Conservation (phyloP, 495 filamentous ascomycete genomes). For the Aspergillus egyptiacus region DNA sequence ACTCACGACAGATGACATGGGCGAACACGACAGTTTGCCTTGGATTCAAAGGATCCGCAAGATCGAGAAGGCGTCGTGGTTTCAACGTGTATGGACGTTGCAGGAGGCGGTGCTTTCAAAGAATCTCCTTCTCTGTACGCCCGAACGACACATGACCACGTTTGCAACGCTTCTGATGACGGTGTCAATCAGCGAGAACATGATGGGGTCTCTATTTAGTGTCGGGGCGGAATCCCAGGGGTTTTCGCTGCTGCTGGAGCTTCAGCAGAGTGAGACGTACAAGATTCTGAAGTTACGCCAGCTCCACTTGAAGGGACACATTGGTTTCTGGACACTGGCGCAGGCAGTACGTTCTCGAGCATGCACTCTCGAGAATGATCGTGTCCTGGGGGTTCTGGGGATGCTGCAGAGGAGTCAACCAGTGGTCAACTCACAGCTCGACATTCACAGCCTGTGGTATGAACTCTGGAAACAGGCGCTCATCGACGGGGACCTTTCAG, state of each 20-base stretch:
- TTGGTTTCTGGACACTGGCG: background rate
- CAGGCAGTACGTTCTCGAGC: background rate
- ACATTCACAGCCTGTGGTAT: background rate
- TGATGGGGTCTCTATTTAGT: too few species aligned
- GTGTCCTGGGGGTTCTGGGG: background rate
- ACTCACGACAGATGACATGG: too few species aligned
- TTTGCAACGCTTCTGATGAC: background rate
- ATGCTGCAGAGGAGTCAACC: background rate
- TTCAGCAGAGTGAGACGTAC: background rate
- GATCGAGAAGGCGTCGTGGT: constrained; percentile 1
- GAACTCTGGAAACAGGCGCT: background rate
- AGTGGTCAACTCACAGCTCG: background rate
- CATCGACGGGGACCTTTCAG: background rate
- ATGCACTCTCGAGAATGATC: background rate
- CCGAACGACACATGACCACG: background rate
- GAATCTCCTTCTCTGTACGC: background rate
- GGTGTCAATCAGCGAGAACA: too few species aligned
- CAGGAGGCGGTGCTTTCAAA: background rate
- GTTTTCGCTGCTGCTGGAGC: background rate
- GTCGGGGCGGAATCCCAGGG: too few species aligned
- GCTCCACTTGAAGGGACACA: background rate
- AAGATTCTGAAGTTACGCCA: background rate
- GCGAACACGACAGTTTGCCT: too few species aligned
- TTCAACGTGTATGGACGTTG: background rate
- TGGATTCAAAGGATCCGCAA: background rate